Base-by-base conservation (phyloP, 129 eudicot genomes). In the Chrysanthemum makinoi region DNA sequence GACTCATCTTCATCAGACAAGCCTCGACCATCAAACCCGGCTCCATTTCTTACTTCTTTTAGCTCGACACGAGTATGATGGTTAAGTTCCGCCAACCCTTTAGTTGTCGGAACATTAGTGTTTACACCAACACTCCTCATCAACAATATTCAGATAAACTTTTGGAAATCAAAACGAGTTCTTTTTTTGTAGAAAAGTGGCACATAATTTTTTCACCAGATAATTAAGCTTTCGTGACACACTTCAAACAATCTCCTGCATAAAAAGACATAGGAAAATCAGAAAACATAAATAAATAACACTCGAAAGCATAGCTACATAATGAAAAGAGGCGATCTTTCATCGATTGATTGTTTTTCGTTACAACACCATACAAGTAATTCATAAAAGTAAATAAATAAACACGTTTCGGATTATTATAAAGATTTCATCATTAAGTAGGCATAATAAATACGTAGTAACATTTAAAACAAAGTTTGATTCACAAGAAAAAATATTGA, bases 121-220 rank as follows among this genome's bases (percentile, higher is more conserved):
- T 50, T 77, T 54, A 71, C 75, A 69, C 70, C 72, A 73, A 81
- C 66, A 50, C 85, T 73, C 89, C 81, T 83, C 88, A 78, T 84
- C 79, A 85, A 86, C 87, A 85, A 65, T 77, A 80, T 81, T 85
- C 83, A 79, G 79, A 79, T 13, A 80, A 72, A 76, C 85, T 79
- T 73, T 70, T 74, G 58, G 81, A 79, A 30, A 56, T 78, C 64
- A 71, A 79, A 53, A 72, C 63, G 51, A 77, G 65, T 60, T 79
- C 79, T 62, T 79, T 65, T 70, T 65, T 77, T 22, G 65, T 58
- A 68, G 68, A 51, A 28, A 74, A 66, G 76, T 74, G 69, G 91
- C 91, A 80, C 90, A 82, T 84, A 77, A 69, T 75, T 76, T 75
- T 73, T 76, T 77, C 90, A 56, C 75, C 84, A 80, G 75, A 75